phyloP scores from a whole-genome alignment of 805 yeast species.

The Candida chilensis region DNA sequence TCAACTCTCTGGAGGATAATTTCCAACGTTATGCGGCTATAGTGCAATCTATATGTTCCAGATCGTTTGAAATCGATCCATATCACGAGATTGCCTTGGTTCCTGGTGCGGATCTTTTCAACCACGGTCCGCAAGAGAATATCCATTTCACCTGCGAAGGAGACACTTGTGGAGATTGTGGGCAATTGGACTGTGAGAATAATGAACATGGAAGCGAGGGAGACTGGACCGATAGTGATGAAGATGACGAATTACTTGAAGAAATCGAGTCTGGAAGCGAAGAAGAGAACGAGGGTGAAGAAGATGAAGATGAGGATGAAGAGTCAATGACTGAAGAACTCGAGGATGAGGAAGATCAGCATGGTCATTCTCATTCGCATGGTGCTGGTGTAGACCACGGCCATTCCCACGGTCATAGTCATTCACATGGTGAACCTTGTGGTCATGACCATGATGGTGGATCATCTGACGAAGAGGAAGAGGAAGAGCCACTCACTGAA shows the following conservation, averaged over 20 bases:
- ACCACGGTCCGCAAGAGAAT: slow-evolving; percentile 54
- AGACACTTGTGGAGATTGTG: slow-evolving; percentile 19
- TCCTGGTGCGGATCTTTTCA: slow-evolving; percentile 88
- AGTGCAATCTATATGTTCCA: slow-evolving; percentile 55
- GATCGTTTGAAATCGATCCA: slow-evolving; percentile 76
- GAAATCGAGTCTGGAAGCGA: slow-evolving; percentile 7
- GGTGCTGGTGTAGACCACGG: slow-evolving; percentile 2
- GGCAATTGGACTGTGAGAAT: slow-evolving; percentile 22
- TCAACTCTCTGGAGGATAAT: slow-evolving; percentile 7
- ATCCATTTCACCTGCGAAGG: slow-evolving; percentile 49
- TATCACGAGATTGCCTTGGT: slow-evolving; percentile 71
- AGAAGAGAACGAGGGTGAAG: slow-evolving; percentile 11
- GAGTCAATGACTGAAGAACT: slow-evolving; percentile 15
- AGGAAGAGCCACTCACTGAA: slow-evolving; percentile 8
- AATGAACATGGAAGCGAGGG: slow-evolving; percentile 10
- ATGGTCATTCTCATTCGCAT: too few relatives aligned
- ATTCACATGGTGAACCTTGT: slow-evolving; percentile 1
- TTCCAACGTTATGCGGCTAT: slow-evolving; percentile 45
- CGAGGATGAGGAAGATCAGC: slow-evolving; percentile 9
- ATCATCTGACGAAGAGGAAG: slow-evolving; percentile 5
- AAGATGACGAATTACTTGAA: slow-evolving; percentile 6
- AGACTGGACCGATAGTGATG: slow-evolving; percentile 9
- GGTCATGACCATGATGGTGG: slow-evolving; percentile 7
- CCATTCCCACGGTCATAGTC: slow-evolving; percentile 2
- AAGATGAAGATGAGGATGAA: slow-evolving; percentile 14